These are phyloP conservation scores for Litchi chinensis DNA, from an alignment of 345 rosid genomes.

Conservation along the genomic window DNA sequence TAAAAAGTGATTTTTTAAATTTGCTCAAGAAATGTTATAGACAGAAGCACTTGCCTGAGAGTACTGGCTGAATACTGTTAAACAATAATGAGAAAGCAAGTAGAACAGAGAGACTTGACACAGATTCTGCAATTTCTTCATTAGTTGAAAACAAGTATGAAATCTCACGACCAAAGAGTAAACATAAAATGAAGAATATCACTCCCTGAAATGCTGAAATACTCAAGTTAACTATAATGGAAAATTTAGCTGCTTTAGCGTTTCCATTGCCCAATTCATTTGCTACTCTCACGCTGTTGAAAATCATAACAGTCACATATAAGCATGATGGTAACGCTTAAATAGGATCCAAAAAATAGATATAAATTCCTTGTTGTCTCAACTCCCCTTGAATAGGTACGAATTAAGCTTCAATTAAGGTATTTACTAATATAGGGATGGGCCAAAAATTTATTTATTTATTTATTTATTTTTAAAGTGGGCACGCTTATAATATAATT, in stretches of 20 bases:
- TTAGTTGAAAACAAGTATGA: slow-evolving; percentile 33
- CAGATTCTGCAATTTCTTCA: slow-evolving; percentile 33
- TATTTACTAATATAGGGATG: too few relatives aligned
- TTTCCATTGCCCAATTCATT: slow-evolving; percentile 56
- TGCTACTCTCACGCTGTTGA: slow-evolving; percentile 49
- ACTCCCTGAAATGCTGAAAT: slow-evolving; percentile 32
- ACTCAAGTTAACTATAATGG: slow-evolving; percentile 32
- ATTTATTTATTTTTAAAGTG: too few relatives aligned
- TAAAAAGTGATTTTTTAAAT: too few relatives aligned
- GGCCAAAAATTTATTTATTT: too few relatives aligned
- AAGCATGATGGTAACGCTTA: too few relatives aligned
- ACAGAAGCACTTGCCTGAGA: slow-evolving; percentile 27
- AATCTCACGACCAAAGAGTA: slow-evolving; percentile 31
- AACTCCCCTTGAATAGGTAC: too few relatives aligned
- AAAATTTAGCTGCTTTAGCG: slow-evolving; percentile 38
- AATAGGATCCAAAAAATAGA: too few relatives aligned
- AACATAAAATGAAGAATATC: slow-evolving; percentile 36
- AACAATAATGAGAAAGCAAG: slow-evolving; percentile 46
- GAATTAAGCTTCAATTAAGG: too few relatives aligned
- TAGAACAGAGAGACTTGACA: slow-evolving; percentile 35
- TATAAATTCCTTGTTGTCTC: too few relatives aligned
- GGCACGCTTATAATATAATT: too few relatives aligned
- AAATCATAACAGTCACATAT: too few relatives aligned
- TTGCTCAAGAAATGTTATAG: too few relatives aligned
- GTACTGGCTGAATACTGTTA: slow-evolving; percentile 43